A percentile compares a stretch with the other conserved stretches of the same genome.
These are phyloP conservation scores for Aspergillus sclerotioniger DNA, from an alignment of 495 filamentous ascomycete species.

Conservation along the genomic window DNA sequence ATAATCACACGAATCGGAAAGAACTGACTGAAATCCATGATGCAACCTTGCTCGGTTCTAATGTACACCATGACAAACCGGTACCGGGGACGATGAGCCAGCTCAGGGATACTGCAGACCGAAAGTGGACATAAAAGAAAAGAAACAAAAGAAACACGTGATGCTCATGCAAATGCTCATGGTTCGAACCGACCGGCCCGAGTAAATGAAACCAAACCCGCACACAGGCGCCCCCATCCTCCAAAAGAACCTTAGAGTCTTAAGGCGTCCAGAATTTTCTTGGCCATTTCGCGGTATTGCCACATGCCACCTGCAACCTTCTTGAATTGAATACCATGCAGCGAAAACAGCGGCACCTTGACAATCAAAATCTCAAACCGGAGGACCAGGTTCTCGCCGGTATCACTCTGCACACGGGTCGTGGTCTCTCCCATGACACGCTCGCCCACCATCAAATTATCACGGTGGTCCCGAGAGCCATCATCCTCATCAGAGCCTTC, in stretches of 20 bases:
- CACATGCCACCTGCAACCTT: conserved; percentile 91
- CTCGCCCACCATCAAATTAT: conserved; percentile 38
- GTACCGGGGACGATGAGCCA: conserved; percentile 21
- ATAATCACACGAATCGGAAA: conserved; percentile 15
- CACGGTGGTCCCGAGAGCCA: conserved; percentile 34
- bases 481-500: conserved; percentile 75
- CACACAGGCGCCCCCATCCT: background rate
- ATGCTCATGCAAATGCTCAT: conserved; percentile 36
- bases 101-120: conserved; percentile 26
- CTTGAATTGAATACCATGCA: conserved; percentile 99
- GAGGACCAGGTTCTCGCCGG: conserved; percentile 75
- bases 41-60: conserved; percentile 24
- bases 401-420: conserved; percentile 81
- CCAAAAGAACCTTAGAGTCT: conserved; percentile 54
- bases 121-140: conserved; percentile 18
- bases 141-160: conserved; percentile 17
- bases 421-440: conserved; percentile 73
- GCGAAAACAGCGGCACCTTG: conserved; percentile 88
- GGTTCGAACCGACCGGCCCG: conserved; percentile 17
- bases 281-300: conserved; percentile 98
- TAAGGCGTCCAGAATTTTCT: conserved; percentile 86
- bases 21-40: conserved; percentile 18
- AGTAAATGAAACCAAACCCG: conserved; percentile 10
- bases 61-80: conserved; percentile 32
- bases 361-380: conserved; percentile 97